phyloP scores from a whole-genome alignment of 2,329 filamentous ascomycete species.

The Sclerotinia spermophila region DNA sequence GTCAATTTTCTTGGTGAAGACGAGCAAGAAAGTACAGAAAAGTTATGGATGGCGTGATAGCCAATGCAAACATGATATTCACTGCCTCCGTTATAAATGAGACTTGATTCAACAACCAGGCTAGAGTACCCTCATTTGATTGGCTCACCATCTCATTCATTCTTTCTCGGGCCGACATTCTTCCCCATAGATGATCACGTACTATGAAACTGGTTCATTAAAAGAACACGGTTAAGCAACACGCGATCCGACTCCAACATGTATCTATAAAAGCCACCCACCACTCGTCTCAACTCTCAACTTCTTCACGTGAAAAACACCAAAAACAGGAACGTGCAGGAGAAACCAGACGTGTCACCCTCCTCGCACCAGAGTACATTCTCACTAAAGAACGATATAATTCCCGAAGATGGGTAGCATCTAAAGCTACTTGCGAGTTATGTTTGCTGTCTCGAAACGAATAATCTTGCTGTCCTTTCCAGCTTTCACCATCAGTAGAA shows the following conservation, averaged over 20 bases:
- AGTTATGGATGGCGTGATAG: not conserved
- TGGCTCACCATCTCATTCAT: not conserved
- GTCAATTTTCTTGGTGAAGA: not conserved
- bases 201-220: no score
- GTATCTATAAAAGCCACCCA: rapidly evolving
- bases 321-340: no score
- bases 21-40: not conserved
- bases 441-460: not conserved
- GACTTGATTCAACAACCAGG: not conserved
- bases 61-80: not conserved
- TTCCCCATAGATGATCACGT: rapidly evolving
- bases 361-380: not conserved
- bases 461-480: not conserved
- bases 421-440: not conserved
- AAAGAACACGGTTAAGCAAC: no score
- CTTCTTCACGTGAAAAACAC: not conserved
- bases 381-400: not conserved
- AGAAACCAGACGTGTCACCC: no score
- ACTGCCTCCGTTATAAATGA: not conserved
- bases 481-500: not conserved
- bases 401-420: rapidly evolving
- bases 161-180: not conserved
- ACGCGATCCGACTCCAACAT: no score
- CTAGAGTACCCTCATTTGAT: not conserved
- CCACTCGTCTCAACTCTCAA: not conserved